Conservation (phyloP, 306 rosid genomes). For the Prunus kanzakura region DNA sequence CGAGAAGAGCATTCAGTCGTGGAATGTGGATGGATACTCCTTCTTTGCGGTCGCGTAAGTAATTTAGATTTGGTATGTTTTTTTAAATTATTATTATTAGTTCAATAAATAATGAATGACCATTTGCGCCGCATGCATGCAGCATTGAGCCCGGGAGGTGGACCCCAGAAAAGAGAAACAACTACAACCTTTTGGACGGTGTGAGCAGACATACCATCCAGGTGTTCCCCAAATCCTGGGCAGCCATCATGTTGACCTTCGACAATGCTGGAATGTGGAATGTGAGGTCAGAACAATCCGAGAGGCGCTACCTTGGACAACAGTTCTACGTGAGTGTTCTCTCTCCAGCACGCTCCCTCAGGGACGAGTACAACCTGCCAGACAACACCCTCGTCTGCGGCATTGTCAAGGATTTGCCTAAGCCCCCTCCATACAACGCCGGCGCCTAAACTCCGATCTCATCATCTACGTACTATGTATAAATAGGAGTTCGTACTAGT, state of each 20-base stretch:
- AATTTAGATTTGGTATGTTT: not conserved
- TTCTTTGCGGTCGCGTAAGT: conserved; percentile 75
- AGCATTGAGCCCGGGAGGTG: conserved; percentile 70
- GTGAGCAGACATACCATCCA: conserved; percentile 73
- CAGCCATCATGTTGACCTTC: conserved; percentile 52
- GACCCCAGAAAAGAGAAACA: conserved; percentile 52
- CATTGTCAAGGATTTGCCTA: conserved; percentile 33
- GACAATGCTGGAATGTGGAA: conserved; percentile 69
- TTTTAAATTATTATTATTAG: too few species aligned
- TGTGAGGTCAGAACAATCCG: conserved; percentile 48
- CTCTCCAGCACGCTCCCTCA: conserved; percentile 52
- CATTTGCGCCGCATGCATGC: not conserved
- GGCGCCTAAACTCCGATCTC: conserved; percentile 7
- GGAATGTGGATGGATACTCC: conserved; percentile 58
- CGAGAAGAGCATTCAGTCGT: conserved; percentile 65
- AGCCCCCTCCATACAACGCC: conserved; percentile 33
- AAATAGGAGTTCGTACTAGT: too few species aligned
- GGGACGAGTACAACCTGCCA: conserved; percentile 62
- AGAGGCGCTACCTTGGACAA: conserved; percentile 61
- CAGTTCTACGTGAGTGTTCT: conserved; percentile 49
- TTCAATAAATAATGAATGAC: too few species aligned
- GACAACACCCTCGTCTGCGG: conserved; percentile 38
- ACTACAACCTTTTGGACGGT: conserved; percentile 63
- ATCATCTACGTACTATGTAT: too few species aligned
- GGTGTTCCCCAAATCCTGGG: conserved; percentile 67